Conservation (phyloP, 192 early-diverging fungal species). For the Coemansia sp. region DNA sequence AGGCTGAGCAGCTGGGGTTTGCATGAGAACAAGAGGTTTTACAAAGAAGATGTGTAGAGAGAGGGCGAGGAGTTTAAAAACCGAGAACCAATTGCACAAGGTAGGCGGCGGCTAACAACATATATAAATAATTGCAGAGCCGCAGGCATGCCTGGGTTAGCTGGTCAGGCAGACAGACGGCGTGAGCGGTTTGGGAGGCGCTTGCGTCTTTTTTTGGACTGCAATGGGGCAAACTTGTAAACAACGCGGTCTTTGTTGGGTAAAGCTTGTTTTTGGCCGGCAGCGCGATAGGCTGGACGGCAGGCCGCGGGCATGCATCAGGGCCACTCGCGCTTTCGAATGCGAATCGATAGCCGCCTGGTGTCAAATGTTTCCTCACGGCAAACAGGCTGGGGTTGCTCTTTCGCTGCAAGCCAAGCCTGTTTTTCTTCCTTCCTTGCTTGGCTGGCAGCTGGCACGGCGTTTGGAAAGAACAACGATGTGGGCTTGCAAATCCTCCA, state of each 20-base stretch:
- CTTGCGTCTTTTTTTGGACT: not conserved
- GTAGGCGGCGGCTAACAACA: conserved; percentile 1
- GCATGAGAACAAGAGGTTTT: conserved; percentile 11
- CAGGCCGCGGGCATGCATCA: conserved; percentile 5
- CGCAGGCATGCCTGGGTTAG: not conserved
- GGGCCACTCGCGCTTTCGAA: conserved; percentile 5
- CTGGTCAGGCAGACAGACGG: not conserved
- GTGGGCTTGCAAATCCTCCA: not conserved
- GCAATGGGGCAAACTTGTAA: not conserved
- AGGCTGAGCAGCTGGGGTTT: conserved; percentile 37
- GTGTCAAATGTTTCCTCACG: not conserved
- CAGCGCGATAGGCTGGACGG: not conserved
- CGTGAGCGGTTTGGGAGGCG: conserved; percentile 2
- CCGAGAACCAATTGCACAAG: not conserved
- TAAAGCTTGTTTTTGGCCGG: conserved; percentile 2
- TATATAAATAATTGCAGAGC: conserved; percentile 18
- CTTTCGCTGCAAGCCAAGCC: too few species aligned
- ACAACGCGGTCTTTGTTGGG: conserved; percentile 6
- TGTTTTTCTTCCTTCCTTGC: not conserved
- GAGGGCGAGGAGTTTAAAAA: conserved; percentile 31
- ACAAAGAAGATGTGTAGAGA: conserved; percentile 7
- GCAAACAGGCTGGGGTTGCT: not conserved
- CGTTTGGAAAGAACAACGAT: not conserved
- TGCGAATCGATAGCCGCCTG: conserved; percentile 1
- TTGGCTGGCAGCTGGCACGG: not conserved